Evolutionary conservation across 106 monocot species (phyloP).

Genomic region (Iris macrosiphon): DNA sequence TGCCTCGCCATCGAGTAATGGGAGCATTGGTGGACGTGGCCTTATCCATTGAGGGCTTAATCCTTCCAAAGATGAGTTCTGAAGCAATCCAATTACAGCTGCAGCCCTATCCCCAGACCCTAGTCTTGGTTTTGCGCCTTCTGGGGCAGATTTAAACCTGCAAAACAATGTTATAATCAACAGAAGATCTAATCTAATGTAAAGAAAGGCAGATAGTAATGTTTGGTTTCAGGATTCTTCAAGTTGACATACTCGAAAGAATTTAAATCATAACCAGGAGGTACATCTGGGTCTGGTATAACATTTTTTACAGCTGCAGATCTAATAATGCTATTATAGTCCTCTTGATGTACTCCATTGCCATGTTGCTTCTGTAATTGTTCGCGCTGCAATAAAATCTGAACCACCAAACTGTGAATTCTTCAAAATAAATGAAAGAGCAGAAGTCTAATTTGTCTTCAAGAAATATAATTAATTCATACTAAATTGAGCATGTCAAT

Average conservation of each 20-base stretch:
- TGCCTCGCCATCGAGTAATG: constrained; percentile 85
- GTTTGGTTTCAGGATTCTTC: too few species aligned
- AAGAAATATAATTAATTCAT: too few species aligned
- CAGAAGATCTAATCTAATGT: too few species aligned
- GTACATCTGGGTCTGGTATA: constrained; percentile 63
- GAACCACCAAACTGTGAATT: constrained; percentile 3
- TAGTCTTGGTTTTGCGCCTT: constrained; percentile 47
- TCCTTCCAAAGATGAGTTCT: constrained; percentile 52
- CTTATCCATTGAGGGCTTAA: constrained; percentile 84
- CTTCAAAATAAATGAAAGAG: too few species aligned
- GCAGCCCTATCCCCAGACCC: constrained; percentile 61
- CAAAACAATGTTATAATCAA: constrained; percentile 12
- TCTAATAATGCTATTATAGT: constrained; percentile 26
- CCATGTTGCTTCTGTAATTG: constrained; percentile 41
- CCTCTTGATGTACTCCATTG: constrained; percentile 15
- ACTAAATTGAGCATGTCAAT: background rate
- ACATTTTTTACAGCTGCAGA: constrained; percentile 49
- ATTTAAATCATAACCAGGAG: constrained; percentile 25
- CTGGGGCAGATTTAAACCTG: constrained; percentile 31
- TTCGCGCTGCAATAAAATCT: constrained; percentile 49
- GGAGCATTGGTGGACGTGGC: constrained; percentile 75
- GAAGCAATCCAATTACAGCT: constrained; percentile 44
- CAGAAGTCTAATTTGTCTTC: background rate
- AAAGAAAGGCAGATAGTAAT: too few species aligned
- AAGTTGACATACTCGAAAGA: constrained; percentile 45